Conservation (phyloP, 495 filamentous ascomycete genomes). For the Letharia columbiana region DNA sequence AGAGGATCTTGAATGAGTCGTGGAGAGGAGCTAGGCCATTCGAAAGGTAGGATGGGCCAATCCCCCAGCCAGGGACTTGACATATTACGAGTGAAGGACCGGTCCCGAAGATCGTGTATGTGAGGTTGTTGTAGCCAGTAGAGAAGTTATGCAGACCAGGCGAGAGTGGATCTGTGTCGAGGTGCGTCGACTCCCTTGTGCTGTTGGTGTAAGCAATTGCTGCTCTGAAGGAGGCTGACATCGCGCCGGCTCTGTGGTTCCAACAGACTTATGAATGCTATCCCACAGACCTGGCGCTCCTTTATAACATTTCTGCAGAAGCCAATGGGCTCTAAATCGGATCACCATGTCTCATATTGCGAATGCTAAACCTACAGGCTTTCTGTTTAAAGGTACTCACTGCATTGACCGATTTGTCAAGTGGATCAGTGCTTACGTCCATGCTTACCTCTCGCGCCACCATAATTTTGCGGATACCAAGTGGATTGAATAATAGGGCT, state of each 20-base stretch:
- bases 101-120: neutral
- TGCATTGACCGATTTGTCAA: neutral
- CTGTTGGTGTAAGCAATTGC: neutral
- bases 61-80: neutral
- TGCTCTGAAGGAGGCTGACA: conserved; percentile 3
- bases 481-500: too few species aligned
- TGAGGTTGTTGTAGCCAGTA: neutral
- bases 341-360: too few species aligned
- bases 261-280: neutral
- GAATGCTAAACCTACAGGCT: too few species aligned
- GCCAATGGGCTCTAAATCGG: neutral
- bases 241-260: neutral
- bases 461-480: too few species aligned
- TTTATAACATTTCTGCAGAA: neutral
- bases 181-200: neutral
- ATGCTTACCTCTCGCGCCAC: neutral
- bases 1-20: neutral
- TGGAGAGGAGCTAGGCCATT: neutral
- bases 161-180: neutral
- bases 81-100: neutral
- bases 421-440: neutral
- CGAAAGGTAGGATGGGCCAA: neutral
- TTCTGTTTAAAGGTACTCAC: too few species aligned
- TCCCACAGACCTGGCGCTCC: neutral
- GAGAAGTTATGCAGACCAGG: neutral